Conservation (phyloP, 148 eudicot species). For the Rhododendron vialii region DNA sequence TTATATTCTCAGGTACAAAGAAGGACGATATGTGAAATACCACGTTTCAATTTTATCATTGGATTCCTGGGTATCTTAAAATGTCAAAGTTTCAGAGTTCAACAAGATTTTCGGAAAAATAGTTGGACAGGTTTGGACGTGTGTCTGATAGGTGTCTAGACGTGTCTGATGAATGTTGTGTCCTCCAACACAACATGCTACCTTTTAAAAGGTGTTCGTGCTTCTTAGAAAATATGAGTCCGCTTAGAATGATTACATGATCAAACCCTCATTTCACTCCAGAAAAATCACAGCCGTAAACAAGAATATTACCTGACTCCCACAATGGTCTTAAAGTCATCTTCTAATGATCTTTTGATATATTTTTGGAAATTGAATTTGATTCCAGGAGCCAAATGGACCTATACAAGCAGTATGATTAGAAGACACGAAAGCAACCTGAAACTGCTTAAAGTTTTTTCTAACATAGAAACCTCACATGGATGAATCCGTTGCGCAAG, state of each 20-base stretch:
- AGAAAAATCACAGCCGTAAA: background rate
- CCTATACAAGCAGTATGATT: conserved; percentile 30
- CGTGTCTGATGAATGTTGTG: background rate
- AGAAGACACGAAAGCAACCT: background rate
- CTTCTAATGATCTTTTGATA: conserved; percentile 88
- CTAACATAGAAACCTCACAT: conserved; percentile 38
- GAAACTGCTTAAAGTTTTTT: background rate
- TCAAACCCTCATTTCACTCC: background rate
- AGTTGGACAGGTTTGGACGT: background rate
- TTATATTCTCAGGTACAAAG: background rate
- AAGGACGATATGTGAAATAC: background rate
- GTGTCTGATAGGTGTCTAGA: background rate
- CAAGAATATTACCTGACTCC: conserved; percentile 58
- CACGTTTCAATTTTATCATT: background rate
- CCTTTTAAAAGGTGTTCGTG: background rate
- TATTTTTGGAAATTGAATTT: conserved; percentile 84
- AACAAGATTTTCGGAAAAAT: background rate
- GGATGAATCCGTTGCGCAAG: conserved; percentile 82
- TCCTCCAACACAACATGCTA: too few relatives aligned
- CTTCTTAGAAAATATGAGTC: background rate
- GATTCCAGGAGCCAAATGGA: conserved; percentile 82
- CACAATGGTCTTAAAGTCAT: conserved; percentile 79
- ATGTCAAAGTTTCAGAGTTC: background rate
- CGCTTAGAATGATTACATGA: background rate
- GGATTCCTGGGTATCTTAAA: background rate